These are phyloP conservation scores for Pseudocercospora macadamiae DNA, from an alignment of 2,329 filamentous ascomycete species.

Conservation along the genomic window DNA sequence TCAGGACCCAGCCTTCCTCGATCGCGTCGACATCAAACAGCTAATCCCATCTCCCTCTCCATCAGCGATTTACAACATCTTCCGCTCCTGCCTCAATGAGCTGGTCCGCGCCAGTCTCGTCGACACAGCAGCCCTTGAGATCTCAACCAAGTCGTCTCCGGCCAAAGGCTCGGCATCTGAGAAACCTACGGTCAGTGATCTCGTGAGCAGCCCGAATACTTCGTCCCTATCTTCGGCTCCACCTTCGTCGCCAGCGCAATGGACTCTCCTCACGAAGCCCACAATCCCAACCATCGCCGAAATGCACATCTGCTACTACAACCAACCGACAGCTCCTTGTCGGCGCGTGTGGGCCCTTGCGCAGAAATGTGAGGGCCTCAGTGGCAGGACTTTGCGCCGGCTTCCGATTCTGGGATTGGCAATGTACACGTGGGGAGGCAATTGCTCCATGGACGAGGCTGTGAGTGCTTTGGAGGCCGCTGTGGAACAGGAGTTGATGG, in stretches of 20 bases:
- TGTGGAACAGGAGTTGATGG: constrained; percentile 39
- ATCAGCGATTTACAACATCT: constrained; percentile 51
- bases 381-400: constrained; percentile 47
- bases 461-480: constrained; percentile 42
- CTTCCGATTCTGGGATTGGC: constrained; percentile 47
- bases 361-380: constrained; percentile 42
- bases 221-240: neutral
- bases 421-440: constrained; percentile 41
- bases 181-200: no score
- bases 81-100: constrained; percentile 52
- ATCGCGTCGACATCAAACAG: constrained; percentile 50
- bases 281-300: constrained; percentile 37
- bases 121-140: constrained; percentile 23
- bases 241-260: constrained; percentile 12
- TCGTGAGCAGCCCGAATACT: neutral
- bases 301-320: constrained; percentile 30
- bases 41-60: constrained; percentile 45
- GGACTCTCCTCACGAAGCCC: constrained; percentile 16
- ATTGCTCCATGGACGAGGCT: constrained; percentile 43
- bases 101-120: constrained; percentile 45
- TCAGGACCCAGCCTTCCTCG: constrained; percentile 20
- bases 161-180: neutral
- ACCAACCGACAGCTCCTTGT: constrained; percentile 31
- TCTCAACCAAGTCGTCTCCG: constrained; percentile 1
- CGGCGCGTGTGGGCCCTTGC: constrained; percentile 39